phyloP scores from a whole-genome alignment of 805 yeast genomes.

The Wickerhamiella azymoides region DNA sequence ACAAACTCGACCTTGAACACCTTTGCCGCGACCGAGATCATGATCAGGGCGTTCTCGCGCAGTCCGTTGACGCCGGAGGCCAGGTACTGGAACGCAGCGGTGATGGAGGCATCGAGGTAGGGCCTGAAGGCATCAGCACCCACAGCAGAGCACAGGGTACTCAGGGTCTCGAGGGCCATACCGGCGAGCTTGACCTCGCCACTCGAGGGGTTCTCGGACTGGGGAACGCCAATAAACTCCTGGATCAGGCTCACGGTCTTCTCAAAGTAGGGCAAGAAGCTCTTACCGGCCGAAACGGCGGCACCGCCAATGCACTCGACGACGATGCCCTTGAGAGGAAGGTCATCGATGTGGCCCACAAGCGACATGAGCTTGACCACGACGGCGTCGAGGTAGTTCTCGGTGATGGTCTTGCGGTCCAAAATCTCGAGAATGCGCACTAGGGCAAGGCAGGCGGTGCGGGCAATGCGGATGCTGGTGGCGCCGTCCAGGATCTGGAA shows the following conservation, averaged over 20 bases:
- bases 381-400: slow-evolving; percentile 67
- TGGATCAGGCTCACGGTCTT: slow-evolving; percentile 68
- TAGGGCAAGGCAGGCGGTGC: slow-evolving; percentile 78
- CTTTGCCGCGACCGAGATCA: slow-evolving; percentile 85
- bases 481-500: slow-evolving; percentile 81
- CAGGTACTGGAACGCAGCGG: slow-evolving; percentile 71
- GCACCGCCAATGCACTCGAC: slow-evolving; percentile 96
- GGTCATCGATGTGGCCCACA: slow-evolving; percentile 57
- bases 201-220: slow-evolving; percentile 50
- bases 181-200: slow-evolving; percentile 91
- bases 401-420: slow-evolving; percentile 69
- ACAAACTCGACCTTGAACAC: slow-evolving; percentile 86
- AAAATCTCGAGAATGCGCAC: slow-evolving; percentile 88
- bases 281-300: slow-evolving; percentile 86
- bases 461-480: slow-evolving; percentile 67
- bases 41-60: slow-evolving; percentile 89
- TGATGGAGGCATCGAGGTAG: slow-evolving; percentile 76
- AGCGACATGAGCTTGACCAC: slow-evolving; percentile 79
- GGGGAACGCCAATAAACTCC: slow-evolving; percentile 44
- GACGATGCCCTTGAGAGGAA: slow-evolving; percentile 38
- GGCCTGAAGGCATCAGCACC: slow-evolving; percentile 79
- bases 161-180: slow-evolving; percentile 79
- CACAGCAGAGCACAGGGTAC: slow-evolving; percentile 93
- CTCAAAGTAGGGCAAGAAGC: slow-evolving; percentile 74
- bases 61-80: slow-evolving; percentile 67